Percentiles rank a stretch among this genome's conserved stretches.
Conservation (phyloP, 208 protist genomes). For the Trichomonas vaginalis region DNA sequence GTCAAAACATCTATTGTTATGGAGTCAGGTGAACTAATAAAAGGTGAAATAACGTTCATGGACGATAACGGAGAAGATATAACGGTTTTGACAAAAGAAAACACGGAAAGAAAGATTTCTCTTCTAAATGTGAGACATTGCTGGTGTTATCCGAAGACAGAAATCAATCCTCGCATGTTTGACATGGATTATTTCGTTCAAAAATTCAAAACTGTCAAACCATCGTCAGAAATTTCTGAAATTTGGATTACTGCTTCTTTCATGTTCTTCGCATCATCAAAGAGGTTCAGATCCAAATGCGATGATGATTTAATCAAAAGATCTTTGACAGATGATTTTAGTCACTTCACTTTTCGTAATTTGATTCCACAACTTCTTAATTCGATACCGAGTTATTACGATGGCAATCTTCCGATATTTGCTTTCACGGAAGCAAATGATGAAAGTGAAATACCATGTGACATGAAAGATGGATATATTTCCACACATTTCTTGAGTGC, state of each 20-base stretch:
- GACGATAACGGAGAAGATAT: neutral
- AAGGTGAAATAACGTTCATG: neutral
- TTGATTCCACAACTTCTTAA: neutral
- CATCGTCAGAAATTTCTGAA: neutral
- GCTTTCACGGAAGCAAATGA: neutral
- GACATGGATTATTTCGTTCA: neutral
- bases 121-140: neutral
- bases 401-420: neutral
- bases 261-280: neutral
- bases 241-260: neutral
- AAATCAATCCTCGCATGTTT: neutral
- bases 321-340: neutral
- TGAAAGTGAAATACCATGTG: neutral
- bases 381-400: neutral
- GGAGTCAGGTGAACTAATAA: neutral
- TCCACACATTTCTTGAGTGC: neutral
- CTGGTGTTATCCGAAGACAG: neutral
- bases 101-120: neutral
- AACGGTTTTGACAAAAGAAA: neutral
- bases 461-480: neutral
- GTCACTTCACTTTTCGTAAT: neutral
- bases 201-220: neutral
- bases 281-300: neutral
- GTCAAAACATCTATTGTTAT: neutral
- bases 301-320: neutral